phyloP scores from a whole-genome alignment of 768 basidiomycete species.

The Cyclocybe cylindracea region DNA sequence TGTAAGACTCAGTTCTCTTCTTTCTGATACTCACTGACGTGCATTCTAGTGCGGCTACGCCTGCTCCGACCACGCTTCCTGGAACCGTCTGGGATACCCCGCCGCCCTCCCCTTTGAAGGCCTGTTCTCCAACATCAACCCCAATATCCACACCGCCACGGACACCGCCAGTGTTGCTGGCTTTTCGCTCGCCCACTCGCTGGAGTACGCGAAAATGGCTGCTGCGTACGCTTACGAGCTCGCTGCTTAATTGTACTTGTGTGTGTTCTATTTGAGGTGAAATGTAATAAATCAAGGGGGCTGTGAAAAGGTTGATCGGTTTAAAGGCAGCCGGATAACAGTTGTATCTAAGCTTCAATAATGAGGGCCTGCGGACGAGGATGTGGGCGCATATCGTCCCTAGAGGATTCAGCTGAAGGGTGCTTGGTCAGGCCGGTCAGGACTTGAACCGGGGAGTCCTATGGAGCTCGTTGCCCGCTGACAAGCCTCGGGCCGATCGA shows the following conservation, averaged over 20 bases:
- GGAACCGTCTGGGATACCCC: conserved; percentile 44
- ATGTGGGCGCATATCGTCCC: no score
- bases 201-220: conserved; percentile 63
- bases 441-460: no score
- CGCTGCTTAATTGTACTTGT: conserved; percentile 9
- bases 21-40: neutral
- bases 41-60: conserved; percentile 26
- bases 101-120: conserved; percentile 40
- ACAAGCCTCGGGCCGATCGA: no score
- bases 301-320: no score
- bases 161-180: conserved; percentile 37
- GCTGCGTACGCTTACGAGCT: conserved; percentile 58
- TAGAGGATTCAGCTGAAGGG: no score
- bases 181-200: conserved; percentile 42
- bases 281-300: no score
- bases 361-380: no score
- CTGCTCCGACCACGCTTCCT: conserved; percentile 37
- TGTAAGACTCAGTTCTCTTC: conserved; percentile 6
- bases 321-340: no score
- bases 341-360: no score
- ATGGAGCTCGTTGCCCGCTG: no score
- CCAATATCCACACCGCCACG: conserved; percentile 20
- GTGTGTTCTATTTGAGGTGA: no score
- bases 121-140: conserved; percentile 22
- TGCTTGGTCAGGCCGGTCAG: no score